phyloP scores from a whole-genome alignment of 2,329 filamentous ascomycete genomes.

The Sphaceloma murrayae region DNA sequence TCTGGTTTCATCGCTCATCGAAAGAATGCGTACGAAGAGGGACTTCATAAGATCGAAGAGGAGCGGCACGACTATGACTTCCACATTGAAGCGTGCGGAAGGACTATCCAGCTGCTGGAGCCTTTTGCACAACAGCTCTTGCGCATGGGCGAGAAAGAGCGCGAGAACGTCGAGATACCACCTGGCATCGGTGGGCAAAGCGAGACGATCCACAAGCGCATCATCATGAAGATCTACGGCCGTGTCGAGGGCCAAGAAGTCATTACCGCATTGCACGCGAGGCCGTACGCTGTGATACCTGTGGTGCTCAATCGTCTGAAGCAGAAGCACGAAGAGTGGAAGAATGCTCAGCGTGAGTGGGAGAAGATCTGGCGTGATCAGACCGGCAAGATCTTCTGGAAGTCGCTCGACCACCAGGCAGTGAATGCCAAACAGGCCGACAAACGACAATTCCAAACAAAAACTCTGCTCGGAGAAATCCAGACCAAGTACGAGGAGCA shows the following conservation, averaged over 20 bases:
- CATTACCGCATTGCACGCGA: conserved; percentile 73
- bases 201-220: conserved; percentile 91
- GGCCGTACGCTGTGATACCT: conserved; percentile 79
- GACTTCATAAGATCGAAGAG: conserved; percentile 90
- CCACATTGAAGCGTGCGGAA: conserved; percentile 89
- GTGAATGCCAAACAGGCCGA: conserved; percentile 80
- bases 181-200: conserved; percentile 81
- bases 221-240: conserved; percentile 96
- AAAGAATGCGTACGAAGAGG: conserved; percentile 93
- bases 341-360: conserved; percentile 93
- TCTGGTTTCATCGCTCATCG: conserved; percentile 95
- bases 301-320: conserved; percentile 82
- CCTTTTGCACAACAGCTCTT: conserved; percentile 87
- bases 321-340: conserved; percentile 96
- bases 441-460: conserved; percentile 83
- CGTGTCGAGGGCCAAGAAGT: conserved; percentile 73
- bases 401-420: conserved; percentile 92
- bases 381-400: conserved; percentile 89
- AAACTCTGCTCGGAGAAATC: conserved; percentile 82
- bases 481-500: conserved; percentile 90
- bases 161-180: conserved; percentile 67
- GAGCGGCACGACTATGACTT: conserved; percentile 98
- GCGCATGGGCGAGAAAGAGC: conserved; percentile 61
- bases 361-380: conserved; percentile 98
- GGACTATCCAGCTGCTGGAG: conserved; percentile 91